Conservation (phyloP, 257 asterid species). For the Fraxinus cuspidata region DNA sequence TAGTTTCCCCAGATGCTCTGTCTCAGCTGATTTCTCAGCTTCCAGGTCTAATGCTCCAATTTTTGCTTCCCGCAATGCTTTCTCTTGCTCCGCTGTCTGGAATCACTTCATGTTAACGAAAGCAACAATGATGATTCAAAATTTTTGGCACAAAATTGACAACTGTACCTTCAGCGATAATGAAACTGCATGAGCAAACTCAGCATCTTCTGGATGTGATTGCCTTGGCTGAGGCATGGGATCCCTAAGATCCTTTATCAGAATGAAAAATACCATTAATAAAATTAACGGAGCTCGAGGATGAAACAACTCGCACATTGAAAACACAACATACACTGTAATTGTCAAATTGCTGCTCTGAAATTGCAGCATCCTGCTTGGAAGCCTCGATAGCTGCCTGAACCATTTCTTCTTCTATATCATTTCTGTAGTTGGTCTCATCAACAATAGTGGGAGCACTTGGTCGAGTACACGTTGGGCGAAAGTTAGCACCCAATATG, state of each 20-base stretch:
- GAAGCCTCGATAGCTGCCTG: slow-evolving; percentile 99
- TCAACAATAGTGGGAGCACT: slow-evolving; percentile 64
- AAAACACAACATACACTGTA: slow-evolving; percentile 44
- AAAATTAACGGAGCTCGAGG: slow-evolving; percentile 10
- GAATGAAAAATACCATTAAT: slow-evolving; percentile 24
- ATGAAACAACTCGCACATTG: slow-evolving; percentile 17
- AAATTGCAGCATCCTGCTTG: slow-evolving; percentile 66
- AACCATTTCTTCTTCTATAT: slow-evolving; percentile 97
- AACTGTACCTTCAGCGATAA: slow-evolving; percentile 67
- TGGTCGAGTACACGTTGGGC: slow-evolving; percentile 34
- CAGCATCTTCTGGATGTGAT: slow-evolving; percentile 57
- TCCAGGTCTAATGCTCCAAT: slow-evolving; percentile 47
- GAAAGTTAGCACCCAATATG: slow-evolving; percentile 8
- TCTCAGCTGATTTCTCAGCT: slow-evolving; percentile 40
- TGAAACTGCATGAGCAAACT: slow-evolving; percentile 73
- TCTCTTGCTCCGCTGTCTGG: slow-evolving; percentile 83
- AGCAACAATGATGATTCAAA: slow-evolving; percentile 13
- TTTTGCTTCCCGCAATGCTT: slow-evolving; percentile 46
- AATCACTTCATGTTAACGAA: slow-evolving; percentile 37
- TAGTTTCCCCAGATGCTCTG: slow-evolving; percentile 45
- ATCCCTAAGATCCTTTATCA: slow-evolving; percentile 52
- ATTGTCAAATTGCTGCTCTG: slow-evolving; percentile 43
- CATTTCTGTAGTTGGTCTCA: slow-evolving; percentile 66
- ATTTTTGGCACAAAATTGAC: slow-evolving; percentile 4
- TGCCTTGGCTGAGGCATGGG: slow-evolving; percentile 45